Evolutionary conservation across 2,329 filamentous ascomycete genomes (phyloP), one percentile per base, ranked within the genome.

Genomic region (Claviceps sp.): DNA sequence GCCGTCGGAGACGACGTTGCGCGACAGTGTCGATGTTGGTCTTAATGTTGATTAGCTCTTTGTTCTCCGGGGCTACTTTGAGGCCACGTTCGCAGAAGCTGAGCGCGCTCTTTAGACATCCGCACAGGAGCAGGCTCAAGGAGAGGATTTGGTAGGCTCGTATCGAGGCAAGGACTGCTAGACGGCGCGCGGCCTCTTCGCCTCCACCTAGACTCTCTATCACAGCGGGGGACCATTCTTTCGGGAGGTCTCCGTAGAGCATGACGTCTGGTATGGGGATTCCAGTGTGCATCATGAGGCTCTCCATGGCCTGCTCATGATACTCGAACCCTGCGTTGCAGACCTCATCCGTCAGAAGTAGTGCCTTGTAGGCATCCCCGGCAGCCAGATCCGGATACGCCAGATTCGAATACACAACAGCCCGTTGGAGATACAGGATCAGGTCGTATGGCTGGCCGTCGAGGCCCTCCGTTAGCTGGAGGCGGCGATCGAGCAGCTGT

Each of bases 351-450:
- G 86, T 78, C 47, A 98, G 72, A 4, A 95, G 78, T n/a, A 97
- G 75, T 1, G 90, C 89, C 52, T 86, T 84, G 65, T 97, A 97
- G 5, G 88, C 88, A 72, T 96, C 90, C 37, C 88, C 88, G 11
- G 85, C 84, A 5, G 89, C 89, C 41, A 98, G 78, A 65, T 98
- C 93, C 0, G 88, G 88, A 66, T 95, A 97, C 40, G 82, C 87
- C 47, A 96, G 75, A 46, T 81, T 72, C 16, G 82, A 77, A 66
- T 96, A 82, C 43, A 85, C 72, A 37, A 78, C 70, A 24, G 88
- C 88, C 37, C 90, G 80, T 56, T 84, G 76, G 52, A 86, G 72
- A 57, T 83, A 84, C 7, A 84, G 71, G 51, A 85, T 72, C 38
- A 81, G 65, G 59, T 85, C 80, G 61, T 83, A 84, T 1, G 81